phyloP scores from a whole-genome alignment of 257 asterid genomes.

The Nicotiana knightiana region DNA sequence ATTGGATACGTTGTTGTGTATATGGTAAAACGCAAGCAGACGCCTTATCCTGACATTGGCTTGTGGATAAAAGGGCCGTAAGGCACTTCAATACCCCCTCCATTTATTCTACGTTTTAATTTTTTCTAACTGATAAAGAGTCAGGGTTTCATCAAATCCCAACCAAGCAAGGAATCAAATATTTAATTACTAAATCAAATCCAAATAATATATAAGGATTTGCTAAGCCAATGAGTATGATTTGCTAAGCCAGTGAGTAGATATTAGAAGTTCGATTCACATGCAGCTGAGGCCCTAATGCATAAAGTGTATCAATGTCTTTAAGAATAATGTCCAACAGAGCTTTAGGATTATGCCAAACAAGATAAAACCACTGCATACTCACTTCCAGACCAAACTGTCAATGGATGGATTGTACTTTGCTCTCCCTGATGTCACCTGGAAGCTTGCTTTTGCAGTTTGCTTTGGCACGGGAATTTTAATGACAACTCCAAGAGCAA shows the following conservation, averaged over 20 bases:
- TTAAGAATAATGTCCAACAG: background rate
- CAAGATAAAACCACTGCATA: constrained; percentile 9
- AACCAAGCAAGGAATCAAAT: background rate
- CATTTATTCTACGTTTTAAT: background rate
- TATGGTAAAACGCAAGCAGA: background rate
- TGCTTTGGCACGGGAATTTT: constrained; percentile 99
- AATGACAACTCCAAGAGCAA: constrained; percentile 95
- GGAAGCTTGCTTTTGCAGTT: constrained; percentile 96
- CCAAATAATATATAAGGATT: background rate
- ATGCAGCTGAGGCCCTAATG: background rate
- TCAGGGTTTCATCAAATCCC: background rate
- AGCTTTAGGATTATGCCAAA: background rate
- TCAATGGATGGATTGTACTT: constrained; percentile 93
- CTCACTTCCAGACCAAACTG: constrained; percentile 99
- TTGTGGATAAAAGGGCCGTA: background rate
- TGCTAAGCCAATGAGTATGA: background rate
- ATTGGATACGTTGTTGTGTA: too few relatives aligned
- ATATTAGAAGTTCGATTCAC: background rate
- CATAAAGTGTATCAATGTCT: background rate
- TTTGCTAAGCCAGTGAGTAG: background rate
- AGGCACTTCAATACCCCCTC: background rate
- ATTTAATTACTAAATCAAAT: background rate
- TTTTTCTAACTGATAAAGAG: background rate
- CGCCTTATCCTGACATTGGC: background rate
- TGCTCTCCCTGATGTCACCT: constrained; percentile 97